These are phyloP conservation scores for Rhizophora mangle DNA, from an alignment of 345 rosid species.

Conservation along the genomic window DNA sequence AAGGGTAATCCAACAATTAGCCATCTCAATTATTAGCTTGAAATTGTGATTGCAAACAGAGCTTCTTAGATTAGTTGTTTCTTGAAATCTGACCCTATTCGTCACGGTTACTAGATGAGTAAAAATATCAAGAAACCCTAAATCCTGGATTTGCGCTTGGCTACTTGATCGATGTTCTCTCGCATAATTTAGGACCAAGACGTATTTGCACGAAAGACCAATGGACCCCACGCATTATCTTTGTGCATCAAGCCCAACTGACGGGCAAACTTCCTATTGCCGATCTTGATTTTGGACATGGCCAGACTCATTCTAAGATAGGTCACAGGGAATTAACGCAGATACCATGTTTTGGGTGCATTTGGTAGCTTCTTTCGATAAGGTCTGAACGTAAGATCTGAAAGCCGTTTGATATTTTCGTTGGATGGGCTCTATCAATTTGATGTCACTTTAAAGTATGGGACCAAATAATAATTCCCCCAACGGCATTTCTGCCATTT, in stretches of 20 bases:
- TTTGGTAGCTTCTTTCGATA: too few relatives aligned
- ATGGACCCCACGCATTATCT: not conserved
- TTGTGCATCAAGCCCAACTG: not conserved
- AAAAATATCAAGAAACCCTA: not conserved
- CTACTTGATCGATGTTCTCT: not conserved
- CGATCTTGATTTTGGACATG: not conserved
- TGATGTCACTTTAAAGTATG: not conserved
- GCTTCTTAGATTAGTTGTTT: too few relatives aligned
- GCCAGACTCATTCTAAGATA: not conserved
- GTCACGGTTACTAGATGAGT: too few relatives aligned
- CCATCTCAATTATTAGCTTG: too few relatives aligned
- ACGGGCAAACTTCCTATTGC: not conserved
- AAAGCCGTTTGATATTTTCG: not conserved
- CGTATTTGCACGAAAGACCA: not conserved
- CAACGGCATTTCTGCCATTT: not conserved
- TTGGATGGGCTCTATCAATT: not conserved
- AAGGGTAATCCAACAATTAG: too few relatives aligned
- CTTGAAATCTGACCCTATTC: too few relatives aligned
- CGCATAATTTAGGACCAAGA: not conserved
- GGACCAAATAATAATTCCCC: not conserved
- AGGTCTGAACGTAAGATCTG: not conserved
- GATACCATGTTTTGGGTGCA: not conserved
- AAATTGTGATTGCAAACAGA: too few relatives aligned
- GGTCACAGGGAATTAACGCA: slow-evolving; percentile 1
- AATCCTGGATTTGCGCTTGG: not conserved